phyloP scores from a whole-genome alignment of 1,139 yeast species.

The Debaryomyces sp. region DNA sequence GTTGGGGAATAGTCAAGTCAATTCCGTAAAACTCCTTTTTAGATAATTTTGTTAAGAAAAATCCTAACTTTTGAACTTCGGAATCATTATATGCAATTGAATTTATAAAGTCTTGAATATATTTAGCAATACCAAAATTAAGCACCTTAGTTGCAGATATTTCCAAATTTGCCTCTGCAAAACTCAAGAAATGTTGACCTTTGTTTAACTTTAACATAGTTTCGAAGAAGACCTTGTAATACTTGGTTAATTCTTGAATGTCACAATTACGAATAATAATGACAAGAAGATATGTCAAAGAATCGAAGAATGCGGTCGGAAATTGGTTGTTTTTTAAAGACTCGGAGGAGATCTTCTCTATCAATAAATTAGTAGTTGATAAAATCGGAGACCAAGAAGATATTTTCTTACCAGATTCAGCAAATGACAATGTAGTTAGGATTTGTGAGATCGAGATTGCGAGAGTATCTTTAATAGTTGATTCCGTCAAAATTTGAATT shows the following conservation, averaged over 20 bases:
- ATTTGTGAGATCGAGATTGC: constrained; percentile 30
- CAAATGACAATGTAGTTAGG: constrained; percentile 52
- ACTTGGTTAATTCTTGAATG: constrained; percentile 48
- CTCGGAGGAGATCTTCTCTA: constrained; percentile 14
- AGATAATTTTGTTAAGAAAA: constrained; percentile 37
- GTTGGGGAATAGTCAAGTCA: constrained; percentile 15
- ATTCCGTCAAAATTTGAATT: constrained; percentile 14
- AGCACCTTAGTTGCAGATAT: constrained; percentile 47
- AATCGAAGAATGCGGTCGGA: constrained; percentile 23
- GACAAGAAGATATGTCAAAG: constrained; percentile 45
- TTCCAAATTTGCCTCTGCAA: constrained; percentile 49
- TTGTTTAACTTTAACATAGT: constrained; percentile 30
- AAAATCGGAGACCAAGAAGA: constrained; percentile 42
- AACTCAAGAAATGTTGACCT: constrained; percentile 47
- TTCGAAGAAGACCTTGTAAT: constrained; percentile 47
- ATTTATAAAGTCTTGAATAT: constrained; percentile 54
- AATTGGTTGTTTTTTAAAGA: constrained; percentile 1
- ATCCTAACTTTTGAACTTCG: constrained; percentile 41
- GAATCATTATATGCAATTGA: constrained; percentile 25
- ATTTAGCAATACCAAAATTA: constrained; percentile 47
- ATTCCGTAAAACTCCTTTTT: constrained; percentile 14
- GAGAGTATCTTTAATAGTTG: constrained; percentile 12
- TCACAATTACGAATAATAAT: constrained; percentile 63
- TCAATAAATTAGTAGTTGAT: constrained; percentile 16
- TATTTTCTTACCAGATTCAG: constrained; percentile 70